phyloP scores from a whole-genome alignment of 2,329 filamentous ascomycete species.

The Passalora sequoiae region DNA sequence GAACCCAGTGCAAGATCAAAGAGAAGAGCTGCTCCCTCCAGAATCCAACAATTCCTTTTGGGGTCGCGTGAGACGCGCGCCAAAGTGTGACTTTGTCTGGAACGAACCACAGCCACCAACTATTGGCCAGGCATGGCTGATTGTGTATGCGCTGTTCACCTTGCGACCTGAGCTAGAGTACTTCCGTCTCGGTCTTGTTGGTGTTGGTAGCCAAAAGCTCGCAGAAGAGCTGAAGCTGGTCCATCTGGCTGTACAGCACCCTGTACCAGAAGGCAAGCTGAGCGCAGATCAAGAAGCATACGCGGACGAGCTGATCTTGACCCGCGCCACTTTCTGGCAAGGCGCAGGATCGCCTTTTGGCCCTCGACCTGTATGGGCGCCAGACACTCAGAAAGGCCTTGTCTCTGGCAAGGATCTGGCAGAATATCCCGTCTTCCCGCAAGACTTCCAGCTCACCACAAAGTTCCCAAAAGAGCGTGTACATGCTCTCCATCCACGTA shows the following conservation, averaged over 20 bases:
- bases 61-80: constrained; percentile 44
- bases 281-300: constrained; percentile 27
- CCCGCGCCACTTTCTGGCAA: constrained; percentile 48
- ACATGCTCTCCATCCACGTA: constrained; percentile 64
- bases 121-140: constrained; percentile 45
- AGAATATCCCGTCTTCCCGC: constrained; percentile 40
- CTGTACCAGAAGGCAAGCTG: constrained; percentile 34
- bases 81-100: constrained; percentile 42
- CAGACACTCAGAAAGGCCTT: constrained; percentile 17
- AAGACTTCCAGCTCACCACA: constrained; percentile 45
- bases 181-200: constrained; percentile 40
- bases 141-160: constrained; percentile 44
- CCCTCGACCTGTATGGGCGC: constrained; percentile 36
- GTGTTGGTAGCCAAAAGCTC: constrained; percentile 35
- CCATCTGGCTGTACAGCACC: constrained; percentile 43
- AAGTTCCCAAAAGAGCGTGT: constrained; percentile 45
- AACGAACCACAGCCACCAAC: constrained; percentile 34
- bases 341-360: constrained; percentile 42
- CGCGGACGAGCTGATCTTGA: constrained; percentile 43
- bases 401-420: constrained; percentile 20
- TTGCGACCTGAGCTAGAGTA: constrained; percentile 42
- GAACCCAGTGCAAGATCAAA: constrained; percentile 17
- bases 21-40: constrained; percentile 25
- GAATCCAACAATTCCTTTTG: constrained; percentile 34
- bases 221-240: constrained; percentile 39